Base-by-base conservation (phyloP, 179 eudicot genomes). In the Pouteria campechiana region DNA sequence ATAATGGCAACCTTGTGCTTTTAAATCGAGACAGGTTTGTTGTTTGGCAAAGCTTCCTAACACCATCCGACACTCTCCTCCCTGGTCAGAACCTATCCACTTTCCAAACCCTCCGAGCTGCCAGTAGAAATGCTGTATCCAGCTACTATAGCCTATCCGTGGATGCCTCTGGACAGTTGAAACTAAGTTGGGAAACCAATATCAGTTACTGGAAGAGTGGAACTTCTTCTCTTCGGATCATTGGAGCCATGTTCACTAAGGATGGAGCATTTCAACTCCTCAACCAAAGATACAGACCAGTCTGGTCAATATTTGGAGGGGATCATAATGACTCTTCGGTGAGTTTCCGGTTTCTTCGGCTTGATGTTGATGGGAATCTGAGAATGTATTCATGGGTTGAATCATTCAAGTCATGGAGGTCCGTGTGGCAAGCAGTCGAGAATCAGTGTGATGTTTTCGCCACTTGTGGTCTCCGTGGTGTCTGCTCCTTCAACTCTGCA, bases 361-460 rank as follows among this genome's bases (percentile, higher is more conserved):
- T 79, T 24, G 82, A 79, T 63, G 52, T 64, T 19, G 87, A 79
- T 58, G 87, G 87, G 32, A 79, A 79, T 56, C 76, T 79, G 16
- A 58, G 87, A 37, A 32, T 75, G 19, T 75, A 75, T n/a, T 75
- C 87, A 12, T 79, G 82, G 87, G 34, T 54, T 10, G 53, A 63
- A 28, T 57, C 37, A 44, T 60, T 55, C 24, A 61, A 9, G 25
- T 44, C 62, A 8, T 79, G 87, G 87, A 69, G 32, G 21, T 34
- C 72, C 0, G 69, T 64, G 45, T 79, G 87, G 87, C 76, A 72
- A 53, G 87, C 87, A 44, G 61, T 79, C 57, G 65, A 42, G 36
- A 75, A 79, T 41, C 87, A 79, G 54, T 79, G 87, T 46, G 64
- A 75, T 35, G 79, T 79, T 30, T 79, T 72, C 46, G 82, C 79